A percentile compares a stretch with the other conserved stretches of the same genome.
These are phyloP conservation scores for Grammothele lineata DNA, from an alignment of 768 basidiomycete species.

Conservation along the genomic window DNA sequence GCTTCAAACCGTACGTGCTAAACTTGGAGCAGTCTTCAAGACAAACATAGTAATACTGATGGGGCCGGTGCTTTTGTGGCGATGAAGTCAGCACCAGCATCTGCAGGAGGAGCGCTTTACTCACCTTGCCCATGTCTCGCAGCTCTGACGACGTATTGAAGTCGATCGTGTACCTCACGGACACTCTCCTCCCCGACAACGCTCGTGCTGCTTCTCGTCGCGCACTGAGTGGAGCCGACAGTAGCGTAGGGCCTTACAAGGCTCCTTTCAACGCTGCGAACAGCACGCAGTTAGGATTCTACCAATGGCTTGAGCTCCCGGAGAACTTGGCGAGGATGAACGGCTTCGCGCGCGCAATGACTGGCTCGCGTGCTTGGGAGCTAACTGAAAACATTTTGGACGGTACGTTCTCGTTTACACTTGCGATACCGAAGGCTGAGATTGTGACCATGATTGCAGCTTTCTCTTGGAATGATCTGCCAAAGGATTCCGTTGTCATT, in stretches of 20 bases:
- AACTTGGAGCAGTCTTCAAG: conserved; percentile 43
- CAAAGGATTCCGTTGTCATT: conserved; percentile 10
- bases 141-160: no score
- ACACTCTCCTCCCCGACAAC: no score
- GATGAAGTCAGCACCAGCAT: conserved; percentile 25
- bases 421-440: not conserved
- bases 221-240: no score
- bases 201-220: no score
- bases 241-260: no score
- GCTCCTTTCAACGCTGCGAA: conserved; percentile 62
- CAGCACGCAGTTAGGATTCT: conserved; percentile 42
- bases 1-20: not conserved
- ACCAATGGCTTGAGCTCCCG: conserved; percentile 68
- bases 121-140: no score
- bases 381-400: conserved; percentile 16
- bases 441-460: conserved; percentile 9
- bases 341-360: conserved; percentile 70
- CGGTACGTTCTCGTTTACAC: not conserved
- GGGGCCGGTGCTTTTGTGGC: conserved; percentile 7
- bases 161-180: no score
- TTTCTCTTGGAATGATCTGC: conserved; percentile 16
- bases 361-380: conserved; percentile 63
- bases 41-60: conserved; percentile 18
- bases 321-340: conserved; percentile 41
- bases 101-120: no score